phyloP scores from a whole-genome alignment of 2,329 filamentous ascomycete species.

The Cordyceps cateniannulata region DNA sequence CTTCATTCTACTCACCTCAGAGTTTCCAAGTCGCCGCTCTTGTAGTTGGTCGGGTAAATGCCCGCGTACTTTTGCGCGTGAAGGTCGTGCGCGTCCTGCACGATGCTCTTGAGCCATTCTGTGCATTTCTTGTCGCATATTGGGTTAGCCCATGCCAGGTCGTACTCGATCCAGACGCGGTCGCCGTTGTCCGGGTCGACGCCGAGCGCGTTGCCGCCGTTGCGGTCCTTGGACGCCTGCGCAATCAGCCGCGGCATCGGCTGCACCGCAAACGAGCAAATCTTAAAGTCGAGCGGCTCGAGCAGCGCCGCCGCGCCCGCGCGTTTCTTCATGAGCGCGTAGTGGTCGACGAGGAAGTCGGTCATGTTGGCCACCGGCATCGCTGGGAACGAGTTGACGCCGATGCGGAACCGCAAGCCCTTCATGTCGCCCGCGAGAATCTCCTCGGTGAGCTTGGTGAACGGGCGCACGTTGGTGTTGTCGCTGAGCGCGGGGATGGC shows the following conservation, averaged over 20 bases:
- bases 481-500: conserved; percentile 37
- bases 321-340: background rate
- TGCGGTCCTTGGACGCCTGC: conserved; percentile 12
- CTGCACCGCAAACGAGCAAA: conserved; percentile 16
- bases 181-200: conserved; percentile 21
- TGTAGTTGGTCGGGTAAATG: conserved; percentile 18
- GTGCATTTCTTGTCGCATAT: conserved; percentile 17
- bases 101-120: conserved; percentile 8
- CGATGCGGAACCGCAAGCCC: conserved; percentile 16
- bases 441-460: conserved; percentile 31
- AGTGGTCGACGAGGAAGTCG: conserved; percentile 17
- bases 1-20: conserved; percentile 12
- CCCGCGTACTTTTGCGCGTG: conserved; percentile 15
- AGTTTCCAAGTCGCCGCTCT: conserved; percentile 15
- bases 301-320: background rate
- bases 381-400: conserved; percentile 18
- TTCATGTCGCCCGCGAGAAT: conserved; percentile 14
- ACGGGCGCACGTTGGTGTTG: conserved; percentile 39
- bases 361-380: conserved; percentile 18
- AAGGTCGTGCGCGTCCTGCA: conserved; percentile 13
- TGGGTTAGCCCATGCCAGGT: conserved; percentile 19
- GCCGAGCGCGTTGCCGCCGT: conserved; percentile 21
- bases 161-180: conserved; percentile 27
- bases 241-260: conserved; percentile 16
- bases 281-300: conserved; percentile 13